Percentiles rank a stretch among this genome's conserved stretches.
These are phyloP conservation scores for Ogataea salicorniae DNA, from an alignment of 805 yeast genomes.

Conservation along the genomic window DNA sequence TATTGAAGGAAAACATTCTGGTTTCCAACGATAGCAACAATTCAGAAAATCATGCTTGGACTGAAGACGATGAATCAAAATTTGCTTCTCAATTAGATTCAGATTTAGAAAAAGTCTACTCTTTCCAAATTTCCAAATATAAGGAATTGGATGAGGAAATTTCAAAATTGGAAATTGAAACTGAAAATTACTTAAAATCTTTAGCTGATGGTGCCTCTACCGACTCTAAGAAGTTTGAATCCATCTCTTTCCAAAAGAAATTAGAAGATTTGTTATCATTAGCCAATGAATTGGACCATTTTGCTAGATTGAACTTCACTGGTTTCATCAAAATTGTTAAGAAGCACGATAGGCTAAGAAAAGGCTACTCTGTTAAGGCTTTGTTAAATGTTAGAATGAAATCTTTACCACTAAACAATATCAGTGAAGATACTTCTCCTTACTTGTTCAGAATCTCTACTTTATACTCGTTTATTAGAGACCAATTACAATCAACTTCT, in stretches of 20 bases:
- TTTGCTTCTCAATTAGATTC: constrained; percentile 64
- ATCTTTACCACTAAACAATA: constrained; percentile 75
- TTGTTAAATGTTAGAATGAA: constrained; percentile 81
- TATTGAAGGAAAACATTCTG: constrained; percentile 62
- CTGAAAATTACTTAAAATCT: constrained; percentile 35
- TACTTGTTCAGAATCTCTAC: constrained; percentile 76
- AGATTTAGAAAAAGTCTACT: constrained; percentile 71
- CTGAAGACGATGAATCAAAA: constrained; percentile 63
- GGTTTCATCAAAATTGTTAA: constrained; percentile 93
- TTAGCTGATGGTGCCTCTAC: constrained; percentile 13
- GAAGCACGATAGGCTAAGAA: constrained; percentile 90
- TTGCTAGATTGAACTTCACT: constrained; percentile 87
- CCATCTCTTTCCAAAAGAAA: constrained; percentile 55
- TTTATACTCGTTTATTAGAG: constrained; percentile 76
- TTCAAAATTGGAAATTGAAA: constrained; percentile 54
- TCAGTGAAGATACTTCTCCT: constrained; percentile 89
- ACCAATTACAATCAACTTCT: constrained; percentile 44
- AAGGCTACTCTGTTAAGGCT: constrained; percentile 85
- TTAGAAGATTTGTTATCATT: constrained; percentile 69
- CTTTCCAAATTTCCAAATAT: constrained; percentile 65
- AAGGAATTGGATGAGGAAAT: constrained; percentile 62
- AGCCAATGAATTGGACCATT: constrained; percentile 84
- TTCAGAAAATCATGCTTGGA: constrained; percentile 40
- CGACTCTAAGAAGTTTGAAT: constrained; percentile 42
- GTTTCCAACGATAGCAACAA: constrained; percentile 3